Conservation (phyloP, 768 basidiomycete genomes). For the Boletus pseudo-olivaceus region DNA sequence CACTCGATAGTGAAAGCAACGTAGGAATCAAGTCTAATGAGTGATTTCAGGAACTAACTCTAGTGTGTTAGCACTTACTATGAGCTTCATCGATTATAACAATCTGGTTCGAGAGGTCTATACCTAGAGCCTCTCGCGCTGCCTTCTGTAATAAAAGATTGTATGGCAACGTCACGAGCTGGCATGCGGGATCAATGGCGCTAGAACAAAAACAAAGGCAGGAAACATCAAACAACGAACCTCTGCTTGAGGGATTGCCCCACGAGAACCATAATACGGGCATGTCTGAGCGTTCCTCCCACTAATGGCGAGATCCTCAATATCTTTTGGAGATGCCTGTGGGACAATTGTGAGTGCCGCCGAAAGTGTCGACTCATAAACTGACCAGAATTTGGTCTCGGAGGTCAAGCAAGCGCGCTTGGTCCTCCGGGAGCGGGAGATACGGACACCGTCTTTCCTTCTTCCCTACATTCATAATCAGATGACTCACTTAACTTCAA, state of each 20-base stretch:
- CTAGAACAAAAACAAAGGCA: neutral
- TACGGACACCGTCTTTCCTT: constrained; percentile 70
- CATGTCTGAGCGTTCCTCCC: constrained; percentile 73
- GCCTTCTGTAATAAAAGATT: constrained; percentile 82
- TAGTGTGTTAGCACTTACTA: constrained; percentile 51
- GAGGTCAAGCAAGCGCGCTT: constrained; percentile 70
- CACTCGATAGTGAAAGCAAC: constrained; percentile 80
- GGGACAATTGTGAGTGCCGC: neutral
- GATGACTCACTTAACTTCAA: neutral
- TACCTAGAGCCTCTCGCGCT: constrained; percentile 83
- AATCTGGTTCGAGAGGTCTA: constrained; percentile 79
- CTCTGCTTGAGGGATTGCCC: constrained; percentile 88
- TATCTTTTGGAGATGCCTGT: constrained; percentile 87
- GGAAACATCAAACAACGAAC: constrained; percentile 36
- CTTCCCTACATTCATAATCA: constrained; percentile 42
- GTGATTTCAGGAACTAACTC: neutral
- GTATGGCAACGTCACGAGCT: constrained; percentile 93
- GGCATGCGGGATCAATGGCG: neutral
- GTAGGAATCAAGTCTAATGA: constrained; percentile 81
- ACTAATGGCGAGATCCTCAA: constrained; percentile 81
- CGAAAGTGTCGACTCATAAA: neutral
- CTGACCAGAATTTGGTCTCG: constrained; percentile 80
- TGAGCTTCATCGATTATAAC: constrained; percentile 96
- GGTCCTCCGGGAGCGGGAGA: constrained; percentile 69
- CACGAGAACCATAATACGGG: constrained; percentile 89